Evolutionary conservation across 345 rosid species (phyloP).

Genomic region (Arabis alpina): DNA sequence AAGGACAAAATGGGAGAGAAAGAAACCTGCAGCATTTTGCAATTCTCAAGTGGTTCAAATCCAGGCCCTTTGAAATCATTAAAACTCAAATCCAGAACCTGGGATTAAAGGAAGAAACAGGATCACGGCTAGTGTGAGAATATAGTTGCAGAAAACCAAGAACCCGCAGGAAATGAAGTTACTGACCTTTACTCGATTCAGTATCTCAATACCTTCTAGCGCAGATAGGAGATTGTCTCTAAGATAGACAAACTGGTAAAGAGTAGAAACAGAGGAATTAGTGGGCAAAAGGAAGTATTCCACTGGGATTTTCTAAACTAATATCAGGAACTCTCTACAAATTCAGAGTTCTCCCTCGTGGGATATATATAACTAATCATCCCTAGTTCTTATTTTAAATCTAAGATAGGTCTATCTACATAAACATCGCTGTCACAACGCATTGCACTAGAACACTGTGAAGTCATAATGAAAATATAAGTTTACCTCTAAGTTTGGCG

Average conservation of each 20-base stretch:
- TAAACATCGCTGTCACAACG: constrained; percentile 1
- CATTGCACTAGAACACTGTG: constrained; percentile 23
- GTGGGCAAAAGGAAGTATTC: too few relatives aligned
- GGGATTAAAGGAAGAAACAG: constrained; percentile 28
- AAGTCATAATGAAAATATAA: constrained; percentile 2
- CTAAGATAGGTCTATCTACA: constrained; percentile 15
- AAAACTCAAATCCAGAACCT: constrained; percentile 99
- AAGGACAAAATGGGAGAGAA: constrained; percentile 32
- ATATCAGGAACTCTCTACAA: constrained; percentile 1
- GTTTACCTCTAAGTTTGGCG: constrained; percentile 86
- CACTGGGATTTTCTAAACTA: not conserved
- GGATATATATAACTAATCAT: constrained; percentile 2
- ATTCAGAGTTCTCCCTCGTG: constrained; percentile 3
- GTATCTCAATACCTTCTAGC: constrained; percentile 91
- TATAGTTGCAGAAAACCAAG: constrained; percentile 4
- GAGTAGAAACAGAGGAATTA: constrained; percentile 26
- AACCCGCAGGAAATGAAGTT: constrained; percentile 15
- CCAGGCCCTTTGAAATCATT: constrained; percentile 99
- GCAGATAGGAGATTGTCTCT: constrained; percentile 91
- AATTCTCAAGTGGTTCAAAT: constrained; percentile 94
- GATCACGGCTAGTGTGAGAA: constrained; percentile 22
- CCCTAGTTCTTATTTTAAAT: constrained; percentile 19
- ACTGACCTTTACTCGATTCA: constrained; percentile 91
- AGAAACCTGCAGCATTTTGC: constrained; percentile 87
- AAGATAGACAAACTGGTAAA: constrained; percentile 91